Percentiles rank a stretch among this genome's conserved stretches.
Conservation (phyloP, 1,284 basidiomycete species). For the Agaricales sp. region DNA sequence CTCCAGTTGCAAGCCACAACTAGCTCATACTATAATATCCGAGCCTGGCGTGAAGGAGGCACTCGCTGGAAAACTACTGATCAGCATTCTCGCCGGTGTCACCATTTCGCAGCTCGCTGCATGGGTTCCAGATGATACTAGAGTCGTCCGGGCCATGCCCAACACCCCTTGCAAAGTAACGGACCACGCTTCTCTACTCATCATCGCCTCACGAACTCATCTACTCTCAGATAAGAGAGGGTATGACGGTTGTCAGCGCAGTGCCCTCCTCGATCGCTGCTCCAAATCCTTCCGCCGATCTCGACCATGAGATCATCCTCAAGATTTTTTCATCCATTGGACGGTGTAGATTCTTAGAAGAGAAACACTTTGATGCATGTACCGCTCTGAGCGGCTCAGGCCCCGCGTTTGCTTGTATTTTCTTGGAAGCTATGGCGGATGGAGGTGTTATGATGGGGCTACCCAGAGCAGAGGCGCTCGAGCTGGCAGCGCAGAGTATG, state of each 20-base stretch:
- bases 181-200: constrained; percentile 5
- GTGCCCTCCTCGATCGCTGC: constrained; percentile 41
- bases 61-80: constrained; percentile 82
- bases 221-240: constrained; percentile 76
- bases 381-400: constrained; percentile 95
- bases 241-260: constrained; percentile 87
- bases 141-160: constrained; percentile 94
- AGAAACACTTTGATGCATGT: constrained; percentile 97
- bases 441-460: constrained; percentile 99
- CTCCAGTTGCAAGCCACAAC: constrained; percentile 86
- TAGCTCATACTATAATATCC: constrained; percentile 68
- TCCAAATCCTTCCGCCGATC: constrained; percentile 28
- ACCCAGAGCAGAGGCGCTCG: constrained; percentile 87
- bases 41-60: constrained; percentile 83
- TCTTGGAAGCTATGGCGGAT: constrained; percentile 98
- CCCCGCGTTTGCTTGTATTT: constrained; percentile 94
- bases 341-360: constrained; percentile 87
- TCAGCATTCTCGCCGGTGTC: constrained; percentile 95
- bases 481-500: constrained; percentile 93
- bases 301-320: constrained; percentile 70
- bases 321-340: constrained; percentile 95
- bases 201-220: constrained; percentile 5
- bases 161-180: constrained; percentile 94
- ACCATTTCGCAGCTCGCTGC: constrained; percentile 74
- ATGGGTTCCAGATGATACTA: constrained; percentile 72